Evolutionary conservation across 805 yeast genomes (phyloP), one percentile per base, ranked within the genome.

Genomic region (Myxozyma melibiosi): DNA sequence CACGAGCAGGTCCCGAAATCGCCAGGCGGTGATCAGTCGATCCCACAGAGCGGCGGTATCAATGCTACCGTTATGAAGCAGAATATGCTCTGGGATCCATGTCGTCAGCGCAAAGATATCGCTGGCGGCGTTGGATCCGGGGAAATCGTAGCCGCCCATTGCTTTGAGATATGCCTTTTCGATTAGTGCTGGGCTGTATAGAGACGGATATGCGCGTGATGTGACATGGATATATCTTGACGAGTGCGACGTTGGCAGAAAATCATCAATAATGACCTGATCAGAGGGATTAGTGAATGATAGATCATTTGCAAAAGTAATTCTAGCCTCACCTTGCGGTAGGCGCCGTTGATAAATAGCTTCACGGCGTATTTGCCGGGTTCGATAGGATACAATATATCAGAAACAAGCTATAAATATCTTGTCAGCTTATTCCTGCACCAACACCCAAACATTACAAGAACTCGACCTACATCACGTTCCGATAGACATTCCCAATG

Each of bases 141-240:
- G 66, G 45, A 83, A 80, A n/a, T 74, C 74, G 64, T 85, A 85
- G 2, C 89, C 86, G 0, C 83, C 81, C 71, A 77, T 70, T 0
- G 85, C 68, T 64, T 81, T 81, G 57, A 90, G 72, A 66, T 82
- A 86, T 0, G 95, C 94, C 65, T 86, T 84, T 69, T 90, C 96
- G 0, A 88, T 62, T n/a, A 88, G 63, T 0, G 88, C 86, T 0
- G 91, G 91, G 87, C 90, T 51, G 4, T 69, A 63, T 2, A 81
- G 62, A 0, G 60, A 33, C 2, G 64, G 67, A 55, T 75, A 70
- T 1, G 73, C 53, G 3, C 63, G 55, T 3, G 82, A 79, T 20
- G 70, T 68, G 9, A 79, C 76, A 27, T 48, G 61, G 38, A 51
- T 55, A 37, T 28, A 43, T 18, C 53, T 58, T 20, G 28, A 33